Evolutionary conservation across 352 stramenopile species (phyloP).

Genomic region (Globisporangium emineosum): DNA sequence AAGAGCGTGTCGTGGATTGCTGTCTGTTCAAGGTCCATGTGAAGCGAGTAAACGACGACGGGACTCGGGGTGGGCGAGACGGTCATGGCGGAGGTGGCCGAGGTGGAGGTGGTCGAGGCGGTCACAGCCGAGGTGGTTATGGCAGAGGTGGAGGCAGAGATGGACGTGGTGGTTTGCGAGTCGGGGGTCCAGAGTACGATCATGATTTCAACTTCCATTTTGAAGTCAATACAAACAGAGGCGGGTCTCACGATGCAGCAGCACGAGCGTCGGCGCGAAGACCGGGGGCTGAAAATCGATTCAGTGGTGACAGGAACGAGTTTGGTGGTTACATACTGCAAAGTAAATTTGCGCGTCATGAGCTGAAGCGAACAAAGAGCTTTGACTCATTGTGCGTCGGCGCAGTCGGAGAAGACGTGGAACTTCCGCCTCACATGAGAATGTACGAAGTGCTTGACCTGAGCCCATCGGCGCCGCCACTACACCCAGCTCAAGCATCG

Average conservation of each 20-base stretch:
- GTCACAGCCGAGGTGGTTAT: slow-evolving; percentile 19
- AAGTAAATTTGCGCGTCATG: background rate
- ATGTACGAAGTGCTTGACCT: slow-evolving; percentile 48
- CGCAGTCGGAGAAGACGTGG: slow-evolving; percentile 21
- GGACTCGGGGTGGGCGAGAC: slow-evolving; percentile 15
- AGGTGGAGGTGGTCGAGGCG: slow-evolving; percentile 4
- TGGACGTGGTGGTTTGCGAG: background rate
- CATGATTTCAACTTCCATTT: slow-evolving; percentile 10
- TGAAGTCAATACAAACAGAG: background rate
- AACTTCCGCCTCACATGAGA: slow-evolving; percentile 36
- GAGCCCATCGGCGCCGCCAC: slow-evolving; percentile 40
- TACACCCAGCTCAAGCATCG: slow-evolving; percentile 14
- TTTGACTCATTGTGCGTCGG: slow-evolving; percentile 42
- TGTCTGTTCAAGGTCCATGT: slow-evolving; percentile 41
- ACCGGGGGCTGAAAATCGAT: background rate
- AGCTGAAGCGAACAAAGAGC: slow-evolving; percentile 41
- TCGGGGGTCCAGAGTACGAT: background rate
- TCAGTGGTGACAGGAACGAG: background rate
- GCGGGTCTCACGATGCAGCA: background rate
- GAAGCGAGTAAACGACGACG: slow-evolving; percentile 14
- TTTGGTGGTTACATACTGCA: background rate
- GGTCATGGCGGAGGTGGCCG: slow-evolving; percentile 11
- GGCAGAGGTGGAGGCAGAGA: slow-evolving; percentile 4
- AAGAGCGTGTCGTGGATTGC: slow-evolving; percentile 32
- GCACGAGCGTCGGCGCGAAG: slow-evolving; percentile 1